phyloP scores from a whole-genome alignment of 2,329 filamentous ascomycete species.

The Parastagonospora nodorum region DNA sequence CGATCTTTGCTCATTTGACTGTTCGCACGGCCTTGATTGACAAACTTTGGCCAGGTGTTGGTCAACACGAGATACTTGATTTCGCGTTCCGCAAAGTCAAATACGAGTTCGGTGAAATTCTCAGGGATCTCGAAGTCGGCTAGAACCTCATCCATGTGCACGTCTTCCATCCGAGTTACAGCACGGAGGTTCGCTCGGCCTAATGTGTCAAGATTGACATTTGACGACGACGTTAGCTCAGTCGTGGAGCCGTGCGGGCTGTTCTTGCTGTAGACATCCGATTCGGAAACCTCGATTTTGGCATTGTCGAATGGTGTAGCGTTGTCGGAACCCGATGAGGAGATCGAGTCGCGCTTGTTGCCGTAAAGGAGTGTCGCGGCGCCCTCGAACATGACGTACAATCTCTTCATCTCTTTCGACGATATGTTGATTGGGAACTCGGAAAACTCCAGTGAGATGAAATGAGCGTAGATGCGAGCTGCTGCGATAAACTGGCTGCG shows the following conservation, averaged over 20 bases:
- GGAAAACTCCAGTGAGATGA: constrained; percentile 40
- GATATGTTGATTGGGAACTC: constrained; percentile 45
- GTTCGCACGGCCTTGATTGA: constrained; percentile 30
- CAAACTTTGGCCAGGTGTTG: constrained; percentile 46
- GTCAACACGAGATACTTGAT: constrained; percentile 45
- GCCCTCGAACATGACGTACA: constrained; percentile 32
- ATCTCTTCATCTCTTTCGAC: constrained; percentile 32
- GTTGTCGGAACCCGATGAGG: constrained; percentile 22
- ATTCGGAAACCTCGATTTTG: constrained; percentile 10
- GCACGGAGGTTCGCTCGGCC: constrained; percentile 37
- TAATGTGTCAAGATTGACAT: constrained; percentile 31
- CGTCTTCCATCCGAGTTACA: constrained; percentile 24
- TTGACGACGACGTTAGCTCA: constrained; percentile 17
- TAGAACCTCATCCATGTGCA: constrained; percentile 21
- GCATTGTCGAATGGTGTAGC: constrained; percentile 37
- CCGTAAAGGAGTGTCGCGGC: constrained; percentile 28
- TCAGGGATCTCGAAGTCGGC: constrained; percentile 27
- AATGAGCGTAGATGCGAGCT: constrained; percentile 39
- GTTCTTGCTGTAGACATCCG: constrained; percentile 17
- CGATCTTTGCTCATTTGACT: constrained; percentile 20
- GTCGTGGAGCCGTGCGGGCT: constrained; percentile 19
- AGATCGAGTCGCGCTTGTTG: constrained; percentile 18
- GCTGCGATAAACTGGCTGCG: constrained; percentile 36
- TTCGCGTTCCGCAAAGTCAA: constrained; percentile 37
- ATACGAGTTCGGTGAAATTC: constrained; percentile 33